Evolutionary conservation across 345 rosid species (phyloP).

Genomic region (Populus deltoides): DNA sequence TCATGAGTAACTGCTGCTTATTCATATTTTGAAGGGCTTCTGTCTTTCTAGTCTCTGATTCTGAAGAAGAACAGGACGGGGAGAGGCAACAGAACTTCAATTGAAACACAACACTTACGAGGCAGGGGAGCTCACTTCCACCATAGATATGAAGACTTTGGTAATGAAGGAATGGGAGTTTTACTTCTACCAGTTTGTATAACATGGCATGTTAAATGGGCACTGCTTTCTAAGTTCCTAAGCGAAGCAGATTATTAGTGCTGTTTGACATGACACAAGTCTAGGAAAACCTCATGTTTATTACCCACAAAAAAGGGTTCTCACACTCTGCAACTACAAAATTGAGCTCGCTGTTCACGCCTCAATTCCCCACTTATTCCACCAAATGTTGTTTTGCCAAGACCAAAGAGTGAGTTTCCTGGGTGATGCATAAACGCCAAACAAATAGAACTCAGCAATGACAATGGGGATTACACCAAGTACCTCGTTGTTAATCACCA

Average conservation of each 20-base stretch:
- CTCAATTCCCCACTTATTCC: slow-evolving; percentile 7
- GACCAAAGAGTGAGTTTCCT: not conserved
- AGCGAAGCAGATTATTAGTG: not conserved
- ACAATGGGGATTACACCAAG: not conserved
- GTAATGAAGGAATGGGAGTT: not conserved
- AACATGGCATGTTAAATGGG: not conserved
- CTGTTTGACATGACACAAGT: not conserved
- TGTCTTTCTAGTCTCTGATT: too few species aligned
- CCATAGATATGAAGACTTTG: not conserved
- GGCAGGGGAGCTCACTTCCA: not conserved
- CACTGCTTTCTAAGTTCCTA: not conserved
- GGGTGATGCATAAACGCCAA: not conserved
- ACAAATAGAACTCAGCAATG: not conserved
- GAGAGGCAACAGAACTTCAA: not conserved
- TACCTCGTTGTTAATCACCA: not conserved
- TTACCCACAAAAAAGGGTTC: not conserved
- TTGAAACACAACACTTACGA: not conserved
- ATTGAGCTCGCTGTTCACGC: slow-evolving; percentile 5
- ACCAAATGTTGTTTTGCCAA: not conserved
- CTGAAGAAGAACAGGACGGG: not conserved
- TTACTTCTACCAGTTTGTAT: not conserved
- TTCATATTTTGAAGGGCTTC: not conserved
- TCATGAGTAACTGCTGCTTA: not conserved
- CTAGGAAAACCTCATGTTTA: not conserved
- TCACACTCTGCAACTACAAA: slow-evolving; percentile 28